Evolutionary conservation across 2,329 filamentous ascomycete species (phyloP).

Genomic region (Pseudogymnoascus sp.): DNA sequence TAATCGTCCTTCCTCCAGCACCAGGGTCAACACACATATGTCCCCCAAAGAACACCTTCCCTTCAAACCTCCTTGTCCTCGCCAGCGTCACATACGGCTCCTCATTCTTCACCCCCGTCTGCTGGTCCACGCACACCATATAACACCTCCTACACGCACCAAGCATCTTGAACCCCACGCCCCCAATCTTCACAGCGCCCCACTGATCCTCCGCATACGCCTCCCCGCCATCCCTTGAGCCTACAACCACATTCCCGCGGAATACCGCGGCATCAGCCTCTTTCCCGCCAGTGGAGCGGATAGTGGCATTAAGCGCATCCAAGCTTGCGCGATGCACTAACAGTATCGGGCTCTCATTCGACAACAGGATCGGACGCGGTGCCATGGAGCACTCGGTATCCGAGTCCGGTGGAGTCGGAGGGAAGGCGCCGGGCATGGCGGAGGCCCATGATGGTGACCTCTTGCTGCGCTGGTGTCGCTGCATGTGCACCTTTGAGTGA

Average conservation of each 20-base stretch:
- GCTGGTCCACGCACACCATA: conserved; percentile 92
- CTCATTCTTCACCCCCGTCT: conserved; percentile 65
- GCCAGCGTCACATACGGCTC: conserved; percentile 85
- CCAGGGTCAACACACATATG: conserved; percentile 53
- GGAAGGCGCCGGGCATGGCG: conserved; percentile 38
- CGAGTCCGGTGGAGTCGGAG: conserved; percentile 49
- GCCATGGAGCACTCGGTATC: conserved; percentile 37
- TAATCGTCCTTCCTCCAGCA: conserved; percentile 29
- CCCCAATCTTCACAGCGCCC: conserved; percentile 58
- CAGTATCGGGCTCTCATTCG: conserved; percentile 91
- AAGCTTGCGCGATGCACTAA: conserved; percentile 75
- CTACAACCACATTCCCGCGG: conserved; percentile 78
- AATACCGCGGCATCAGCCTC: conserved; percentile 67
- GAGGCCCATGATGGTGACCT: conserved; percentile 33
- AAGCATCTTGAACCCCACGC: conserved; percentile 58
- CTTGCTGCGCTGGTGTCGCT: conserved; percentile 42
- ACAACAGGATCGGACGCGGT: conserved; percentile 60
- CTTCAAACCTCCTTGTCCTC: conserved; percentile 74
- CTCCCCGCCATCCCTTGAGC: conserved; percentile 32
- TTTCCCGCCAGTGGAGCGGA: conserved; percentile 53
- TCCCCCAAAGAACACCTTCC: conserved; percentile 82
- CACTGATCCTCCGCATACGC: conserved; percentile 78
- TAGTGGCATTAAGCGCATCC: conserved; percentile 65
- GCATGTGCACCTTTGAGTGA: conserved; percentile 63
- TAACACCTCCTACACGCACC: conserved; percentile 84